These are phyloP conservation scores for Buddleja alternifolia DNA, from an alignment of 257 asterid species.

Conservation along the genomic window DNA sequence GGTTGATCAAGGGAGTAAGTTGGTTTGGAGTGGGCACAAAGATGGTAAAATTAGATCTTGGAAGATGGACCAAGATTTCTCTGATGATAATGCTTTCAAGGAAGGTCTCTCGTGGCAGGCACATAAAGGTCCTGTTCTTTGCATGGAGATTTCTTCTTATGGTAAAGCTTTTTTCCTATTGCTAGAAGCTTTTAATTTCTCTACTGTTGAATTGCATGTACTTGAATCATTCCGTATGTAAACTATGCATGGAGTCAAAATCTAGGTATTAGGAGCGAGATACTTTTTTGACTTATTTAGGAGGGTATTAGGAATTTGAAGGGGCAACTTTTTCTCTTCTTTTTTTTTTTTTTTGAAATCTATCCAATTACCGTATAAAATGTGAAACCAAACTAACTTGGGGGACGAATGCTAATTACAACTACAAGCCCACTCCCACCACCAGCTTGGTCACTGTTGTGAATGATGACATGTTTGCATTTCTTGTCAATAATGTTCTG, in stretches of 20 bases:
- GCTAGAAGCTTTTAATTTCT: neutral
- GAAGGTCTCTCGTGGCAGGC: constrained; percentile 97
- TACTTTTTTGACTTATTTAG: too few species aligned
- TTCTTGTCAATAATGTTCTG: neutral
- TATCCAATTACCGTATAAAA: too few species aligned
- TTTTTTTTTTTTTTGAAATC: too few species aligned
- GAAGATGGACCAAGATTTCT: constrained; percentile 75
- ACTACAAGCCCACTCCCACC: too few species aligned
- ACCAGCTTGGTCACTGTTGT: too few species aligned
- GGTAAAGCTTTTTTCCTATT: constrained; percentile 50
- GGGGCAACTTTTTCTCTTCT: too few species aligned
- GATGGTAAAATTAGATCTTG: constrained; percentile 91
- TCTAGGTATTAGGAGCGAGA: too few species aligned
- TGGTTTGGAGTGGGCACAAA: constrained; percentile 95
- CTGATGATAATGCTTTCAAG: constrained; percentile 59
- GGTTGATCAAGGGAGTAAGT: constrained; percentile 78
- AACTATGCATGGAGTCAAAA: too few species aligned
- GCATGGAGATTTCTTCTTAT: constrained; percentile 73
- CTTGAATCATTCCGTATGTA: neutral
- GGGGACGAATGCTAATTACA: too few species aligned
- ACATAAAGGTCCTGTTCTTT: constrained; percentile 80
- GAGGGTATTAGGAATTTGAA: too few species aligned
- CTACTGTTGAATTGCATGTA: neutral
- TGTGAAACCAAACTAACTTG: too few species aligned
- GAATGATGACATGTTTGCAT: neutral